A percentile compares a stretch with the other conserved stretches of the same genome.
Conservation (phyloP, 164 flowering plant species). For the Protea cynaroides region DNA sequence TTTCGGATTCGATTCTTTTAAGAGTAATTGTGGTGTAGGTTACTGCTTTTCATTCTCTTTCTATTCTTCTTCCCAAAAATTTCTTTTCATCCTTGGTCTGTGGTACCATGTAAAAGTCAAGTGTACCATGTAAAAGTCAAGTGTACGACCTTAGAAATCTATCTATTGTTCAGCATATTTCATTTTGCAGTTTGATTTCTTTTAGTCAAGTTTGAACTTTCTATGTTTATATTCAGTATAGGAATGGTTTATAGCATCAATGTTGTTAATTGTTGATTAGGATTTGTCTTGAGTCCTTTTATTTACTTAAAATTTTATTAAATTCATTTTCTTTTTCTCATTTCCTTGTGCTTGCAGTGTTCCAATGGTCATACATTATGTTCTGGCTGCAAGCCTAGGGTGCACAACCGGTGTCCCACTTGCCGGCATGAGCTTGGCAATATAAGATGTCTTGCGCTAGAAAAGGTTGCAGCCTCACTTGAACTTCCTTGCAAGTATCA, state of each 20-base stretch:
- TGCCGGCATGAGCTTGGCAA: constrained; percentile 96
- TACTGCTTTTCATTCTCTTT: too few species aligned
- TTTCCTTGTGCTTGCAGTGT: constrained; percentile 46
- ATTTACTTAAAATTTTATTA: background rate
- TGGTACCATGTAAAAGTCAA: too few species aligned
- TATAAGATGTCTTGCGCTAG: constrained; percentile 86
- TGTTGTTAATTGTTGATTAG: background rate
- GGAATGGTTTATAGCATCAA: background rate
- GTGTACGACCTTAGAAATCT: too few species aligned
- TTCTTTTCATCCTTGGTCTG: too few species aligned
- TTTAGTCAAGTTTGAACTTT: too few species aligned
- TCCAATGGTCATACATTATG: constrained; percentile 93
- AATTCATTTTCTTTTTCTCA: background rate
- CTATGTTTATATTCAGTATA: too few species aligned
- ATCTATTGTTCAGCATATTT: too few species aligned
- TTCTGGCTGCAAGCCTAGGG: constrained; percentile 84
- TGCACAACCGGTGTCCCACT: constrained; percentile 91
- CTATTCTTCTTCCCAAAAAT: too few species aligned
- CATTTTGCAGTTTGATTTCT: too few species aligned
- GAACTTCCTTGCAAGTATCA: constrained; percentile 94
- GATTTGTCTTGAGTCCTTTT: background rate
- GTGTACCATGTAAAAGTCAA: too few species aligned
- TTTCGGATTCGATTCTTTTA: too few species aligned
- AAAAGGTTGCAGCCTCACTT: constrained; percentile 89
- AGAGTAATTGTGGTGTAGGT: too few species aligned